Evolutionary conservation across 2,329 filamentous ascomycete genomes (phyloP), one percentile per base, ranked within the genome.

Genomic region (Phyllosticta capitalensis): DNA sequence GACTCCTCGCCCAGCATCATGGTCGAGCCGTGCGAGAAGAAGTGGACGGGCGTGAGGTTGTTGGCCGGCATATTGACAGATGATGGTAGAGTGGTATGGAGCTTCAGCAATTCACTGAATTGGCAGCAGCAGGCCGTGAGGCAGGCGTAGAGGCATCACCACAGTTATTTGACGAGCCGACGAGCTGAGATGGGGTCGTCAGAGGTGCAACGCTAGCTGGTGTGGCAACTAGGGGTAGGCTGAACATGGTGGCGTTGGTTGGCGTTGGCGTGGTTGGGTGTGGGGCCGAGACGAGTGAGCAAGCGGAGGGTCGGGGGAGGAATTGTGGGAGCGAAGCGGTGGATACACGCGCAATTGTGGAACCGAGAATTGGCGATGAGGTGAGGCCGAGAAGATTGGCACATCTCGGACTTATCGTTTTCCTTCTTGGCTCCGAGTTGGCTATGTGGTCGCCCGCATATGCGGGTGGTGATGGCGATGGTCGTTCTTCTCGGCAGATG

Each of bases 1-100:
- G 80, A 82, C 64, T 85, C 79, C 66, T 87, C 85, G 38, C 84
- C 85, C 14, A 87, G 73, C 85, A 87, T 88, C 83, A 86, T 87
- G 48, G 84, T 87, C 14, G 83, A 86, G 67, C 85, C 85, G 78
- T 88, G 85, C 2, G 84, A 86, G 71, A 87, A 87, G 72, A 86
- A 83, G 67, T 86, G 81, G 0, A 86, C 82, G 1, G 83, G 84
- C 5, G 83, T 79, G 33, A 71, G 54, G n/a, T 58, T 26, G 10
- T 38, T 38, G 7, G 30, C 30, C 7, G 56, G 33, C 22, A 52
- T 45, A 2, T 30, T 33, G 49, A 14, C 4, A 1, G 9, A 2
- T 38, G 30, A 12, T 38, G 30, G 30, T 33, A 12, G 30, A 14
- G 12, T 38, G 9, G 30, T 38, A 38, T 10, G 30, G 12, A 38